These are phyloP conservation scores for Podaxis pistillaris DNA, from an alignment of 768 basidiomycete genomes.

Conservation along the genomic window DNA sequence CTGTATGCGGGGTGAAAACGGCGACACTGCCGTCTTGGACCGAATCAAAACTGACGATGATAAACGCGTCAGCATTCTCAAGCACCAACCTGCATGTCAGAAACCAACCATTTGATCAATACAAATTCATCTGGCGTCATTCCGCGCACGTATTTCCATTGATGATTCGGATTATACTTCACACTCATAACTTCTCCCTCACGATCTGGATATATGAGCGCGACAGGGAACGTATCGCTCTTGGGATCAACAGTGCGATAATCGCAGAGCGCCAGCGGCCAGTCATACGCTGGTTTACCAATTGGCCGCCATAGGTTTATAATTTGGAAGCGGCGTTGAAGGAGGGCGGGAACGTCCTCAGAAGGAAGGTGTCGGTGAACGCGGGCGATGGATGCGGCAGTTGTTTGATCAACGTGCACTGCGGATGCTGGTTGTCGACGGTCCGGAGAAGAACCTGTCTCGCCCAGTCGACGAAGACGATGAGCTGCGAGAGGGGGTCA, in stretches of 20 bases:
- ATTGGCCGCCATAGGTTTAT: conserved; percentile 50
- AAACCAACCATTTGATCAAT: conserved; percentile 50
- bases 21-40: conserved; percentile 38
- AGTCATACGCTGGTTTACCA: conserved; percentile 32
- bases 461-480: conserved; percentile 17
- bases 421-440: conserved; percentile 21
- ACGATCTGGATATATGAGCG: conserved; percentile 45
- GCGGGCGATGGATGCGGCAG: conserved; percentile 29
- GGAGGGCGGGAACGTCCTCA: conserved; percentile 31
- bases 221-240: conserved; percentile 41
- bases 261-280: conserved; percentile 41
- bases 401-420: conserved; percentile 41
- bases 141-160: conserved; percentile 49
- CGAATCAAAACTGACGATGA: conserved; percentile 33
- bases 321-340: conserved; percentile 42
- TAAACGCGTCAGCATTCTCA: neutral
- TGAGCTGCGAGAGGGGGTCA: conserved; percentile 9
- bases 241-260: conserved; percentile 36
- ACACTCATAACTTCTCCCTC: conserved; percentile 52
- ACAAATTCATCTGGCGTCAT: conserved; percentile 48
- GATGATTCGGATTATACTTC: conserved; percentile 42
- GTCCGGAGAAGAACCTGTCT: conserved; percentile 12
- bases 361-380: conserved; percentile 29
- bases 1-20: conserved; percentile 48
- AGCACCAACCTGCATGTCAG: neutral